Percentiles rank a stretch among this genome's conserved stretches.
Conservation (phyloP, 2,329 filamentous ascomycete genomes). For the Microascus cirrosus region DNA sequence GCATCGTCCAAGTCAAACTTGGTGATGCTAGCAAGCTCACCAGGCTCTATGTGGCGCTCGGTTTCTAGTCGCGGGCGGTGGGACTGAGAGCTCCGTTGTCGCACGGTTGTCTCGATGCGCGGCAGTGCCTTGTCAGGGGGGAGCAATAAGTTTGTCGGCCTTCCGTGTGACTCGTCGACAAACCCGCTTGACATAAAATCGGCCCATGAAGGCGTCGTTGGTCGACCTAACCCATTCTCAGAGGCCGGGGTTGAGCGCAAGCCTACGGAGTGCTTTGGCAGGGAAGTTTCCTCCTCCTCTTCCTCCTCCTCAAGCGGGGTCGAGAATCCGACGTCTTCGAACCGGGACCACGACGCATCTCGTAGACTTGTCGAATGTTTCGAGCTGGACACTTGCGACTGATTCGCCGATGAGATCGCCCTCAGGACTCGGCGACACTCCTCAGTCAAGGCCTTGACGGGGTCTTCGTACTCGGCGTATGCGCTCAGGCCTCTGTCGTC, state of each 20-base stretch:
- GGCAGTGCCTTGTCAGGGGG: slow-evolving; percentile 87
- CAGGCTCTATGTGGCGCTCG: slow-evolving; percentile 65
- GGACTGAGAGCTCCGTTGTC: slow-evolving; percentile 79
- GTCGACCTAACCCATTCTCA: slow-evolving; percentile 58
- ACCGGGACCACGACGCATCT: slow-evolving; percentile 92
- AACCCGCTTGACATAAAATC: slow-evolving; percentile 96
- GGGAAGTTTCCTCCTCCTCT: slow-evolving; percentile 45
- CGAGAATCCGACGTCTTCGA: slow-evolving; percentile 88
- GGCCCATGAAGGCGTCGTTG: slow-evolving; percentile 95
- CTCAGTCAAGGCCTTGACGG: slow-evolving; percentile 76
- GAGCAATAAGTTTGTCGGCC: slow-evolving; percentile 60
- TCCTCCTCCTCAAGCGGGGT: slow-evolving; percentile 62
- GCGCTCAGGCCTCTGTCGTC: slow-evolving; percentile 74
- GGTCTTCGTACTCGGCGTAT: slow-evolving; percentile 84
- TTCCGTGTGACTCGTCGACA: slow-evolving; percentile 58
- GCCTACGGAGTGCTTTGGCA: slow-evolving; percentile 25
- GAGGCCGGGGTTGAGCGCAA: slow-evolving; percentile 58
- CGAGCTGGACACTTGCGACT: slow-evolving; percentile 62
- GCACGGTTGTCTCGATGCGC: slow-evolving; percentile 60
- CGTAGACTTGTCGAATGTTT: slow-evolving; percentile 62
- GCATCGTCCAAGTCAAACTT: slow-evolving; percentile 81
- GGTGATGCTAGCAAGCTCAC: slow-evolving; percentile 87
- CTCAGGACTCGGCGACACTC: slow-evolving; percentile 87
- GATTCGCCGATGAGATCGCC: slow-evolving; percentile 79
- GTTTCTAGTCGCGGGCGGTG: slow-evolving; percentile 63